Conservation (phyloP, 2,329 filamentous ascomycete genomes). For the Cladosporium sp. region DNA sequence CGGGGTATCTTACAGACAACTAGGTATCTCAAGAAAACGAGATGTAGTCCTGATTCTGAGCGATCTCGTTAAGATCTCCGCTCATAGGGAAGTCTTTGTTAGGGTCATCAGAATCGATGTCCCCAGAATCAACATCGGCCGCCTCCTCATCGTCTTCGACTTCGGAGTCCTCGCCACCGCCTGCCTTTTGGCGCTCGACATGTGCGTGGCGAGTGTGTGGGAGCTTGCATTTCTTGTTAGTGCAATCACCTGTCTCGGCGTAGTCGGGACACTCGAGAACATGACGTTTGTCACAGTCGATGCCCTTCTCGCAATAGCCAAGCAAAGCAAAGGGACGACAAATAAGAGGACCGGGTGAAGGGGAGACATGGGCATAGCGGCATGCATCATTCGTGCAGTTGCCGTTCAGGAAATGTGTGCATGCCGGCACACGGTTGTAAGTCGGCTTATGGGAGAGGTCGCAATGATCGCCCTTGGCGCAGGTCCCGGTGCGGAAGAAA, state of each 20-base stretch:
- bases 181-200: slow-evolving; percentile 72
- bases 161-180: slow-evolving; percentile 48
- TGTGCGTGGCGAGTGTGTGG: slow-evolving; percentile 86
- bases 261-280: slow-evolving; percentile 88
- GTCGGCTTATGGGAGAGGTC: slow-evolving; percentile 86
- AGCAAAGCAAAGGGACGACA: slow-evolving; percentile 82
- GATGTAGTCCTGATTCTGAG: slow-evolving; percentile 57
- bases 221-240: slow-evolving; percentile 72
- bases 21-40: slow-evolving; percentile 36
- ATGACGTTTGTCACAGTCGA: slow-evolving; percentile 76
- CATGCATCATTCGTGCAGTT: slow-evolving; percentile 86
- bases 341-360: slow-evolving; percentile 74
- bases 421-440: slow-evolving; percentile 81
- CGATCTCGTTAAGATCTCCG: slow-evolving; percentile 46
- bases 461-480: slow-evolving; percentile 74
- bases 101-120: slow-evolving; percentile 23
- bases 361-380: slow-evolving; percentile 80
- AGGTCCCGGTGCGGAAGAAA: slow-evolving; percentile 76
- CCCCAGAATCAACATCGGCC: slow-evolving; percentile 24
- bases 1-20: neutral
- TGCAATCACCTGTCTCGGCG: slow-evolving; percentile 85
- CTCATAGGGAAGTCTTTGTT: slow-evolving; percentile 43
- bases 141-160: slow-evolving; percentile 42
- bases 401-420: slow-evolving; percentile 85
- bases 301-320: slow-evolving; percentile 85